Base-by-base conservation (phyloP, 305 asterid species). In the Striga hermonthica region DNA sequence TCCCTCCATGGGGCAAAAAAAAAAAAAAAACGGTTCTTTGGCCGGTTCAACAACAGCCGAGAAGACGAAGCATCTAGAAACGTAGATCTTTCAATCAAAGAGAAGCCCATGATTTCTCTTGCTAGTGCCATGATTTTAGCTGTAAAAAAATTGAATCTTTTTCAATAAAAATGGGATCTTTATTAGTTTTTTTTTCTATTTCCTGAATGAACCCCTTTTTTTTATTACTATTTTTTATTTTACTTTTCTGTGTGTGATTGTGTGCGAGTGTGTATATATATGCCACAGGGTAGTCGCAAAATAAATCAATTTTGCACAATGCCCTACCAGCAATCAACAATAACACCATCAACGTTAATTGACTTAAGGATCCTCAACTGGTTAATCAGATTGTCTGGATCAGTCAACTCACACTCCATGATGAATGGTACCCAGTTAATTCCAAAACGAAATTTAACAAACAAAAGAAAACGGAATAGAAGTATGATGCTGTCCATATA, bases 241-340 rank as follows among this genome's bases (percentile, higher is more conserved):
- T 22, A 0, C 31, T 22, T 22, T 22, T 22, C 31, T 22, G 31
- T 22, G 31, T 22, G 31, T 22, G 31, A 22, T 22, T 22, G 31
- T 22, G 31, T 22, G 31, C 31, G 31, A 22, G 31, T 2, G 31
- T 22, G 31, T 2, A 22, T 22, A 22, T 22, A 22, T 22, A 22
- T n/a, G n/a, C n/a, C n/a, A n/a, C n/a, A n/a, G n/a, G n/a, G n/a
- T n/a, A n/a, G n/a, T n/a, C n/a, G n/a, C n/a, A n/a, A n/a, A n/a
- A n/a, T n/a, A n/a, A n/a, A n/a, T n/a, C n/a, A n/a, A n/a, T n/a
- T n/a, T n/a, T n/a, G n/a, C 16, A 90, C 97, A 48, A 89, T 84
- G 16, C 96, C 96, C 96, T 90, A 84, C 96, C 96, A 89, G 71
- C 96, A 89, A 72, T 89, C 95, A 63, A 89, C 81, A 88, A 84